Evolutionary conservation across 2,329 filamentous ascomycete species (phyloP), one percentile per base, ranked within the genome.

Genomic region (Ophiostoma perfectum): DNA sequence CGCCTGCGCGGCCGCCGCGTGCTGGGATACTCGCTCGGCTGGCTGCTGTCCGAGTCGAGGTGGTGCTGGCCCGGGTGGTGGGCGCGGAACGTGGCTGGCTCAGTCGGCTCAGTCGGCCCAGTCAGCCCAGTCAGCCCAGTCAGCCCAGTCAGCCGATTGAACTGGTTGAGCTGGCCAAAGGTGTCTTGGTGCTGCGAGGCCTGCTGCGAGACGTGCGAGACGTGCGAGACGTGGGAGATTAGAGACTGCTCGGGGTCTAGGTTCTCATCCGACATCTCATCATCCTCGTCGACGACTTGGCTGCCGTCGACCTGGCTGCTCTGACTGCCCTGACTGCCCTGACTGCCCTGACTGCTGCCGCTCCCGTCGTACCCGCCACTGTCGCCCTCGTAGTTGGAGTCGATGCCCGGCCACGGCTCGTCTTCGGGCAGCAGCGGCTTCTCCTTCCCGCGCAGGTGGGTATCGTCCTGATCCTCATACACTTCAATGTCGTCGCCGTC

Each of bases 11-110:
- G 77, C 16, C 75, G 78, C 70, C 83, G 81, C 12, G 80, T 85
- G 73, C 81, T 84, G 5, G 83, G 81, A 72, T 86, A 87, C 73
- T 86, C 84, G 18, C 81, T 84, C 1, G 85, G 85, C 72, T 80
- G 79, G 74, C 83, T 84, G 73, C 83, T 86, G 44, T 79, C 76
- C 67, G 78, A 80, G 58, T 18, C 72, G 11, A 67, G 49, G 8
- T 9, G 36, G 49, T 65, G 58, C n/a, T 39, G 45, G n/a, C 36
- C 5, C 45, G 9, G 42, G 5, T 27, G 27, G 1, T 52, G 42
- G 5, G 3, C 16, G 11, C 55, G 55, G 27, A 60, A 36, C 9
- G 36, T 18, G 11, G 55, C 60, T 16, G 39, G 38, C 60, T 63
- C 60, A 3, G 60, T 42, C 39, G 39, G 39, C n/a, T 44, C 60